Base-by-base conservation (phyloP, 1,284 basidiomycete genomes). In the Inonotus hispidus region DNA sequence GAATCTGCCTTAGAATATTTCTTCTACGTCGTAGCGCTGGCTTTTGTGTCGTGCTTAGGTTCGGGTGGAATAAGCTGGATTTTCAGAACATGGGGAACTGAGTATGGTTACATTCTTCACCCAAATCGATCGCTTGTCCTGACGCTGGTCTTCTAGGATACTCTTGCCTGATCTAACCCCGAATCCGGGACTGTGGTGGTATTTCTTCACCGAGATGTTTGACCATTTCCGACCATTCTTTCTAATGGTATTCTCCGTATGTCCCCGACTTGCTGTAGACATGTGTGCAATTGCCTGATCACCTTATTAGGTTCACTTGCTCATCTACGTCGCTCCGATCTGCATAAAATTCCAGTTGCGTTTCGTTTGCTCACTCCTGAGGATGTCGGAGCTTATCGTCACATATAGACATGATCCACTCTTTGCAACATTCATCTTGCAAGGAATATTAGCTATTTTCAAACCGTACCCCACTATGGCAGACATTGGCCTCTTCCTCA, bases 161-260 rank as follows among this genome's bases (percentile, higher is more conserved):
- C 82, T 79, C 3, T 82, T 95, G 6, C 88, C 89, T 2, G 94
- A 96, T 71, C 74, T 98, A 59, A 93, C 93, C 4, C 97, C 97
- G 0, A 98, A 96, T 68, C 85, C 93, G 7, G 96, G 96, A 2
- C 76, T 98, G 41, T 95, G 93, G 88, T 99, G 97, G 97, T 99
- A 99, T 75, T 98, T 98, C 76, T 98, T 98, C 75, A 98, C 95
- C 13, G 95, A 99, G 72, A 98, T 98, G 89, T 99, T 99, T 68
- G 95, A 98, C 70, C 92, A 99, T 73, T 99, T 98, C 77, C 81
- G 95, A 35, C 83, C 88, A 2, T 98, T 98, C 76, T 99, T 98
- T 79, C 77, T 97, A 19, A 89, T 95, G 78, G 92, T 92, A n/a
- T 98, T 98, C 73, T 93, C 92, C 46, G 92, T 93, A 68, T 49